Base-by-base conservation (phyloP, 768 basidiomycete species). In the Amylocystis lapponica region DNA sequence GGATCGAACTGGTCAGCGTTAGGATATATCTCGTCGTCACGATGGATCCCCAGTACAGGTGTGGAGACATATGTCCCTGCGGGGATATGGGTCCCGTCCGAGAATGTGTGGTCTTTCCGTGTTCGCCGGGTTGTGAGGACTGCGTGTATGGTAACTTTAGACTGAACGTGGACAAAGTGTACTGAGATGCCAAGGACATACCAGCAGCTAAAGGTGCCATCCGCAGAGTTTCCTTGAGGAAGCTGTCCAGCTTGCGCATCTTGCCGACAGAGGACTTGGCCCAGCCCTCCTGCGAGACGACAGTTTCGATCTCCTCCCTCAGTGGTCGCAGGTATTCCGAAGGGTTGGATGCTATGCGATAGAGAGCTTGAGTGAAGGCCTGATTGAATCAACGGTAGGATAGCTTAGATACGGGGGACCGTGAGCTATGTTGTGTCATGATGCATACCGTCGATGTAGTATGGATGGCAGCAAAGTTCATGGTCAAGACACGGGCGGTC, bases 241-340 rank as follows among this genome's bases (percentile, higher is more conserved):
- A 72, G 42, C 72, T 75, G 40, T 73, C 72, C 13, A 73, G 39
- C 47, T 68, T 67, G 39, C 61, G 52, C 62, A 75, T 64, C 36
- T 66, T 66, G 57, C 55, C 62, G 68, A 74, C 23, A 65, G 71
- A 32, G 3, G 27, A 25, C 35, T 50, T 50, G 4, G 46, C 46
- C 52, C 52, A 54, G 3, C 49, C 52, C 26, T 70, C 60, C 4
- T 60, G 53, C 3, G 46, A 36, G 14, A 71, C 37, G 2, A 70
- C 60, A 1, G 48, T 39, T 22, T 70, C 67, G 3, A 73, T 59
- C 49, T 79, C 76, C 43, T 69, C 65, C 0, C 74, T 65, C 5
- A 78, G 54, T 1, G 61, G 55, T 16, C 53, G 49, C 2, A 63
- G 40, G 32, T 59, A 66, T 38, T 66, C 50, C 3, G n/a, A n/a